Percentiles rank a stretch among this genome's conserved stretches.
Conservation (phyloP, 2,329 filamentous ascomycete species). For the Aureobasidium vineae region DNA sequence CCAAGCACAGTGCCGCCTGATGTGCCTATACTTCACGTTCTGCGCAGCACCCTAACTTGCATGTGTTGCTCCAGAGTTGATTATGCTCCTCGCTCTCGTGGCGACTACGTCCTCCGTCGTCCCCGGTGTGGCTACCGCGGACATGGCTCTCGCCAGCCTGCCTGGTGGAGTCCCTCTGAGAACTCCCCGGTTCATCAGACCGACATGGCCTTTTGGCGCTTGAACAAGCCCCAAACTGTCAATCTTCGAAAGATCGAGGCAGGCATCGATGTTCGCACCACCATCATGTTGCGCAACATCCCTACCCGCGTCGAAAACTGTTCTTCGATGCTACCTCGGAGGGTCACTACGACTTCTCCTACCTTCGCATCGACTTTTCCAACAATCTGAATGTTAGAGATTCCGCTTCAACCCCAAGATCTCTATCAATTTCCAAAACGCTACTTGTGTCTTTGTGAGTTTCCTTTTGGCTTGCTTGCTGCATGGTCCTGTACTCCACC, state of each 20-base stretch:
- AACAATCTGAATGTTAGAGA: constrained; percentile 65
- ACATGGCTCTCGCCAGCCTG: neutral
- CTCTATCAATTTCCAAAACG: too few relatives aligned
- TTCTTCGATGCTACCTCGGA: constrained; percentile 75
- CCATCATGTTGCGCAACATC: constrained; percentile 87
- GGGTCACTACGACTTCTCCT: constrained; percentile 92
- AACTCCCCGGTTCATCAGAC: neutral
- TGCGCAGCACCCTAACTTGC: neutral
- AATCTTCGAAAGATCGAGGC: constrained; percentile 40
- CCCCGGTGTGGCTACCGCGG: neutral
- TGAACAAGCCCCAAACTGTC: constrained; percentile 42
- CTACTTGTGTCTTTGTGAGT: constrained; percentile 79
- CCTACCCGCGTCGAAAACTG: constrained; percentile 84
- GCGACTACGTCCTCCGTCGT: neutral
- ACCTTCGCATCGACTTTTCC: constrained; percentile 71
- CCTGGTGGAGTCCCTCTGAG: neutral
- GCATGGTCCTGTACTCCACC: too few relatives aligned
- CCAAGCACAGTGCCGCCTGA: neutral
- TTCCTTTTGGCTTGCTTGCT: too few relatives aligned
- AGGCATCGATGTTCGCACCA: constrained; percentile 50
- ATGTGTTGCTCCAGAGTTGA: neutral
- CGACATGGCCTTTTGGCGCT: neutral
- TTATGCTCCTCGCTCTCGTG: neutral
- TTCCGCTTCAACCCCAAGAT: too few relatives aligned
- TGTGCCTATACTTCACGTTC: neutral